phyloP scores from a whole-genome alignment of 2,329 filamentous ascomycete species.

The Monilinia polystroma region DNA sequence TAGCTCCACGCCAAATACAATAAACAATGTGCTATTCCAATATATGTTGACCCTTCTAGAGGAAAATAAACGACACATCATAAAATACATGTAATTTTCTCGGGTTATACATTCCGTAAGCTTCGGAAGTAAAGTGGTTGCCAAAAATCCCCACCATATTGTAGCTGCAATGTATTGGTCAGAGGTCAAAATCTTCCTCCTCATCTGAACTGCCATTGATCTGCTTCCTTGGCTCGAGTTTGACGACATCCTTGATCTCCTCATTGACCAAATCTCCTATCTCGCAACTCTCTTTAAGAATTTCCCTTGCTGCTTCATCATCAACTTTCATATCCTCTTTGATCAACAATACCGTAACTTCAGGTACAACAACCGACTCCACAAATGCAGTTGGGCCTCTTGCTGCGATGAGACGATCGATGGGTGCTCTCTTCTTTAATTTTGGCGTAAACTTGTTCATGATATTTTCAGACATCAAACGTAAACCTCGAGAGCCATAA shows the following conservation, averaged over 20 bases:
- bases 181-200: slow-evolving; percentile 14
- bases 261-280: slow-evolving; percentile 38
- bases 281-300: slow-evolving; percentile 34
- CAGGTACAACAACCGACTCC: slow-evolving; percentile 74
- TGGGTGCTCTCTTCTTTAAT: slow-evolving; percentile 60
- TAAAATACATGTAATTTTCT: background rate
- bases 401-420: slow-evolving; percentile 64
- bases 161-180: background rate
- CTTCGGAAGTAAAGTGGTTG: background rate
- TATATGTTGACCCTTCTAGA: background rate
- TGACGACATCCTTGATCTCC: slow-evolving; percentile 56
- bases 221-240: slow-evolving; percentile 47
- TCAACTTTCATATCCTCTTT: slow-evolving; percentile 57
- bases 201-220: slow-evolving; percentile 38
- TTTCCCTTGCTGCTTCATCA: slow-evolving; percentile 42
- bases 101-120: background rate
- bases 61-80: background rate
- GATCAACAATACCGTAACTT: slow-evolving; percentile 56
- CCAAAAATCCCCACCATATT: background rate
- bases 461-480: slow-evolving; percentile 69
- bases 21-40: background rate
- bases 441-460: slow-evolving; percentile 58
- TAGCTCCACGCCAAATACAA: background rate
- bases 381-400: slow-evolving; percentile 68
- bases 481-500: slow-evolving; percentile 74